Evolutionary conservation across 352 stramenopile species (phyloP).

Genomic region (Phytophthora tentaculata): DNA sequence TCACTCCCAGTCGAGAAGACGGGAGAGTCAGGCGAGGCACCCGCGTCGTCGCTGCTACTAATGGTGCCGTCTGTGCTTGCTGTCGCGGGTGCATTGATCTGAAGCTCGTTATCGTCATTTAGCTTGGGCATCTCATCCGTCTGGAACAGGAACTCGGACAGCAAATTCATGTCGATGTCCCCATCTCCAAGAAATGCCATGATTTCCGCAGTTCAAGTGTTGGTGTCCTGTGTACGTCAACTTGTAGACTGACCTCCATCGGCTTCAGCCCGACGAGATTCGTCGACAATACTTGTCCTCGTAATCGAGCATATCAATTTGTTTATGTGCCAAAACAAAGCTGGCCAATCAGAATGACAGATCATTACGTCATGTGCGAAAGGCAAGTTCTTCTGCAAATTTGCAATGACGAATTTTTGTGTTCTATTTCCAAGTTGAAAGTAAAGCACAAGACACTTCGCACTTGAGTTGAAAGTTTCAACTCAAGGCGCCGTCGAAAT

Average conservation of each 20-base stretch:
- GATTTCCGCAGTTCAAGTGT: not conserved
- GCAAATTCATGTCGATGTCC: slow-evolving; percentile 33
- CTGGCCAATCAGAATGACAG: too few species aligned
- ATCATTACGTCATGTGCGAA: too few species aligned
- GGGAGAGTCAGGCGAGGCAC: slow-evolving; percentile 12
- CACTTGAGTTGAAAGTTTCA: too few species aligned
- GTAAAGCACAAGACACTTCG: too few species aligned
- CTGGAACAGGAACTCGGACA: slow-evolving; percentile 35
- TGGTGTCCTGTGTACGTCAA: not conserved
- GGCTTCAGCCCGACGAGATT: not conserved
- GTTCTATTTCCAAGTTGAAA: too few species aligned
- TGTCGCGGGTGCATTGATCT: not conserved
- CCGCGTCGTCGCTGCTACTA: slow-evolving; percentile 25
- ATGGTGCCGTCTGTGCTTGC: slow-evolving; percentile 10
- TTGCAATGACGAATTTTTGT: too few species aligned
- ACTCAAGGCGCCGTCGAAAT: too few species aligned
- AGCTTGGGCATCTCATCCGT: slow-evolving; percentile 19
- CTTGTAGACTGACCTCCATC: not conserved
- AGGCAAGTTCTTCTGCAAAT: too few species aligned
- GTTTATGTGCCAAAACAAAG: not conserved
- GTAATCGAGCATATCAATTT: slow-evolving; percentile 19
- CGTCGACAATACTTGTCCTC: slow-evolving; percentile 17
- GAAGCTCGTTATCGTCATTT: not conserved
- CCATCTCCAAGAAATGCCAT: slow-evolving; percentile 12
- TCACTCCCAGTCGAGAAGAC: not conserved